Evolutionary conservation across 108 stramenopile genomes (phyloP), one percentile per base, ranked within the genome.

Genomic region (Nitzschia sp.): DNA sequence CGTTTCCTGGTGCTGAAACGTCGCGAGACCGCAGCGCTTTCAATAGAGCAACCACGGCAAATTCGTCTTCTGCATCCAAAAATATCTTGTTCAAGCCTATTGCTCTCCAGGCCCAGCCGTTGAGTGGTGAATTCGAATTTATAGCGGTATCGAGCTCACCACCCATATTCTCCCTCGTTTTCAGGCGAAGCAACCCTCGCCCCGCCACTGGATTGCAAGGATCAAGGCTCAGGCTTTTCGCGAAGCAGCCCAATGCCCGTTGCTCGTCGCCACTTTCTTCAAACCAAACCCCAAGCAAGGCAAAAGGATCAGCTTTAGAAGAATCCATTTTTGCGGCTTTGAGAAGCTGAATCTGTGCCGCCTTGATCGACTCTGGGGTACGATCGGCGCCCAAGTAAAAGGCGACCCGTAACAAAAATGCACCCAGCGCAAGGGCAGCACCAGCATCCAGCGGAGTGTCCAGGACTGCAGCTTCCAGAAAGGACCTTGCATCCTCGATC

Each of bases 71-170:
- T 8, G 80, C 82, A 23, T 84, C 79, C 13, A 27, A 45, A 30
- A 34, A 51, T 2, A 74, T 59, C 66, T 83, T 76, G 18, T 67
- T 32, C 27, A 68, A 55, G 13, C 86, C 91, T 2, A 84, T 25
- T 8, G 75, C 80, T 34, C 65, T 62, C 91, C 91, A 92, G 54
- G 91, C 91, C 91, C 91, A 92, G 17, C 91, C 91, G 66, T 77
- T 82, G 19, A 76, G 34, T 24, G 83, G 72, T 21, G 87, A 85
- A 30, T 69, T 77, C 33, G 28, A 74, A 48, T 81, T 65, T 26
- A 67, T 71, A 2, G 87, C 87, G 38, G 55, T 57, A 46, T 85
- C 80, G 29, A 83, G 76, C 13, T 80, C 19, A 11, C 45, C 27
- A 28, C 32, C 28, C 38, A 29, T 30, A 18, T 60, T 30, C 54